These are phyloP conservation scores for Lentinus brumalis DNA, from an alignment of 768 basidiomycete species.

Conservation along the genomic window DNA sequence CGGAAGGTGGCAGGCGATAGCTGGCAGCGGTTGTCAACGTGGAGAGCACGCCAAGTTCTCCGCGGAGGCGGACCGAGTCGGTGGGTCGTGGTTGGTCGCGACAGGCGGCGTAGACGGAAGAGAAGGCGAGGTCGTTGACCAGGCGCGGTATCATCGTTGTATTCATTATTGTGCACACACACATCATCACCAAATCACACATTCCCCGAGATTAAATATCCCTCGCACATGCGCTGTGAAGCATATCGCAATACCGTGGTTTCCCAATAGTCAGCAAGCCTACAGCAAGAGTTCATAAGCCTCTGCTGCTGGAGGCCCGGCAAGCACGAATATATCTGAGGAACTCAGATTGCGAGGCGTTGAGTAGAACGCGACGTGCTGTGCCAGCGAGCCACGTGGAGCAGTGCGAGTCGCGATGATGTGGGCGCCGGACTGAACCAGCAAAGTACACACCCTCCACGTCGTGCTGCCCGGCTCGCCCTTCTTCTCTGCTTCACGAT, in stretches of 20 bases:
- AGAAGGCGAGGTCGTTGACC: constrained; percentile 10
- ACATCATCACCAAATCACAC: constrained; percentile 1
- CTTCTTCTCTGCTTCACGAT: constrained; percentile 39
- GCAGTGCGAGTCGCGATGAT: constrained; percentile 13
- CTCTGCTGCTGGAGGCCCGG: too few relatives aligned
- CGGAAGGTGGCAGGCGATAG: constrained; percentile 5
- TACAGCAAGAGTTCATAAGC: too few relatives aligned
- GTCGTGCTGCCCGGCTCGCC: constrained; percentile 14
- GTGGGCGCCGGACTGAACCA: constrained; percentile 7
- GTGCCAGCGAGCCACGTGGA: constrained; percentile 14
- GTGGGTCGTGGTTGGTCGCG: neutral
- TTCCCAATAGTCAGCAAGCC: too few relatives aligned
- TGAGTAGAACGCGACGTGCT: neutral
- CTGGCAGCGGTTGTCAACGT: neutral
- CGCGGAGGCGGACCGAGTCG: neutral
- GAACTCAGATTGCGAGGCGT: too few relatives aligned
- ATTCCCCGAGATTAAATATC: neutral
- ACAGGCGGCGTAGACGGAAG: neutral
- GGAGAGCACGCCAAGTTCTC: constrained; percentile 1
- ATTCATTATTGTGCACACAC: constrained; percentile 10
- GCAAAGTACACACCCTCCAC: constrained; percentile 12
- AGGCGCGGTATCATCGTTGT: constrained; percentile 21
- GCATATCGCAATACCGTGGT: too few relatives aligned
- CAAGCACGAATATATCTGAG: too few relatives aligned
- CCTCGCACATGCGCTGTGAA: too few relatives aligned